phyloP scores from a whole-genome alignment of 2,329 filamentous ascomycete genomes.

The Ilyonectria mors-panacis region DNA sequence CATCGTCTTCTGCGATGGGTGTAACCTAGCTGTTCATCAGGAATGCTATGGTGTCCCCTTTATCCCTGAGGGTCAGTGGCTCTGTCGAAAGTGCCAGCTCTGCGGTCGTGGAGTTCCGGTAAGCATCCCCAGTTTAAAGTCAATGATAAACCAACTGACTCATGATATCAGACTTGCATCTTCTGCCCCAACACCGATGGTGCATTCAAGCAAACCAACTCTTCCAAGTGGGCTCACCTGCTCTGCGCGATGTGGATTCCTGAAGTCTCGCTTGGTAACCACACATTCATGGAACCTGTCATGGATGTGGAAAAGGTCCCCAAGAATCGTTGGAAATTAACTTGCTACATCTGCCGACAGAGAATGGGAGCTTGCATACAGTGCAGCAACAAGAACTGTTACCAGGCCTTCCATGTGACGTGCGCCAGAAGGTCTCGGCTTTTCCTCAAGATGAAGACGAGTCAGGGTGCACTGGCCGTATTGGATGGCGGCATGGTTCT shows the following conservation, averaged over 20 bases:
- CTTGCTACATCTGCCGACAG: conserved; percentile 97
- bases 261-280: conserved; percentile 94
- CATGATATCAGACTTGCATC: conserved; percentile 80
- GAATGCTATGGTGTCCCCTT: conserved; percentile 99
- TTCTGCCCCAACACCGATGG: conserved; percentile 98
- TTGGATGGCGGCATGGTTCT: conserved; percentile 85
- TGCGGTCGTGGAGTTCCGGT: conserved; percentile 92
- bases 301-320: conserved; percentile 99
- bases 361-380: conserved; percentile 99
- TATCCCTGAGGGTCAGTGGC: conserved; percentile 98
- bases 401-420: conserved; percentile 96
- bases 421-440: conserved; percentile 90
- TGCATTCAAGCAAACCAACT: conserved; percentile 98
- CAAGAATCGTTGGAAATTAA: conserved; percentile 92
- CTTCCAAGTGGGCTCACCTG: conserved; percentile 96
- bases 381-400: conserved; percentile 97
- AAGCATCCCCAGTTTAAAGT: conserved; percentile 52
- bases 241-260: conserved; percentile 99
- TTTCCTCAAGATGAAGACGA: conserved; percentile 97
- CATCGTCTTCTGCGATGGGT: conserved; percentile 98
- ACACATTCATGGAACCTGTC: conserved; percentile 98
- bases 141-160: conserved; percentile 34
- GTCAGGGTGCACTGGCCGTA: conserved; percentile 82
- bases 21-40: conserved; percentile 96
- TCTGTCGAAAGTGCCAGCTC: conserved; percentile 96